phyloP scores from a whole-genome alignment of 345 rosid species.

The Stellera chamaejasme region DNA sequence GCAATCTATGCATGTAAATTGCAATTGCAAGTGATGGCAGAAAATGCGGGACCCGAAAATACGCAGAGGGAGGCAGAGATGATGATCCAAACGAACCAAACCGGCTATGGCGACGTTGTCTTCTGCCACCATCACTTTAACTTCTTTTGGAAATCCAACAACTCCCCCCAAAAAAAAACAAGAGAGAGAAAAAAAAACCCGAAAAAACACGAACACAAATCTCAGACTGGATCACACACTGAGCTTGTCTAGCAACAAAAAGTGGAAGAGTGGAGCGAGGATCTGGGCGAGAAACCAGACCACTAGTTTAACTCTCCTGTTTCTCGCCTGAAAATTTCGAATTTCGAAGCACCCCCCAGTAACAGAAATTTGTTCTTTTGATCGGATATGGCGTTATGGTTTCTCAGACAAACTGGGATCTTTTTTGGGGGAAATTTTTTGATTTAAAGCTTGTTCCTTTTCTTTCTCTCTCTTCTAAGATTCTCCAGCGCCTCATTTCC shows the following conservation, averaged over 20 bases:
- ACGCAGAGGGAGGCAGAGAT: slow-evolving; percentile 13
- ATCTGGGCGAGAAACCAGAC: slow-evolving; percentile 29
- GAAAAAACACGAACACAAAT: not conserved
- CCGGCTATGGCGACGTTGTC: slow-evolving; percentile 11
- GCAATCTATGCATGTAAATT: slow-evolving; percentile 2
- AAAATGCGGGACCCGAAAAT: slow-evolving; percentile 9
- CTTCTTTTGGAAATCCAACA: slow-evolving; percentile 11
- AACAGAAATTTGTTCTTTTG: not conserved
- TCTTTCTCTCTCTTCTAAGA: slow-evolving; percentile 14
- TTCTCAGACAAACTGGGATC: slow-evolving; percentile 31
- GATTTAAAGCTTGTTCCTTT: slow-evolving; percentile 12
- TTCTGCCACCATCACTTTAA: not conserved
- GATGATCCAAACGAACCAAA: slow-evolving; percentile 4
- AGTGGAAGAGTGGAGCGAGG: slow-evolving; percentile 40
- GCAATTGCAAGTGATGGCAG: slow-evolving; percentile 12
- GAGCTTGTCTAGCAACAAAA: slow-evolving; percentile 29
- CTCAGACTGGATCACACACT: too few relatives aligned
- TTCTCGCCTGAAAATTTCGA: slow-evolving; percentile 15
- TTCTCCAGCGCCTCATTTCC: slow-evolving; percentile 9
- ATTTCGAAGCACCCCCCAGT: slow-evolving; percentile 8
- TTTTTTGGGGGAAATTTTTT: slow-evolving; percentile 13
- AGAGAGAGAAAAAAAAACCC: slow-evolving; percentile 10
- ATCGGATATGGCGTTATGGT: slow-evolving; percentile 9
- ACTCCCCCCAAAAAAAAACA: slow-evolving; percentile 3
- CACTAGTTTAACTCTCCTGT: slow-evolving; percentile 5